Evolutionary conservation across 1,284 basidiomycete species (phyloP).

Genomic region (Volvariella surrecta): DNA sequence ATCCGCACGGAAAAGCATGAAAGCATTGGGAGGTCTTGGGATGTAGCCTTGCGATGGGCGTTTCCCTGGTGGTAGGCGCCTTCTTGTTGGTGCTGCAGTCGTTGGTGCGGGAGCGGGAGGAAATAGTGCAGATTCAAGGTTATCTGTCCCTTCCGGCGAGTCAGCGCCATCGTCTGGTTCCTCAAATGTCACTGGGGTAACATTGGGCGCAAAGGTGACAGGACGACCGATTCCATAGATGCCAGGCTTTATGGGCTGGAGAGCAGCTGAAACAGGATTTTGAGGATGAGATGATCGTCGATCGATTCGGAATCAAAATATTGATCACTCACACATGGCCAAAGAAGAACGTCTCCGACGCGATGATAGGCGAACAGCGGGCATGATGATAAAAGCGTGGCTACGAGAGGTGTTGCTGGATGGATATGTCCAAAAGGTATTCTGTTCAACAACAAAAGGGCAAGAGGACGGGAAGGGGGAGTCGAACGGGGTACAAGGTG

Average conservation of each 20-base stretch:
- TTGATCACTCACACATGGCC: slow-evolving; percentile 26
- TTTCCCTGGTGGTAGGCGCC: slow-evolving; percentile 46
- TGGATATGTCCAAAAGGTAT: not conserved
- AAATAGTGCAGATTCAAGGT: slow-evolving; percentile 27
- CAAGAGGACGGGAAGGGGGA: not conserved
- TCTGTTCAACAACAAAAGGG: not conserved
- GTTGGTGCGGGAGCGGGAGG: slow-evolving; percentile 34
- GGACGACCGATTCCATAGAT: slow-evolving; percentile 45
- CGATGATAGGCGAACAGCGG: slow-evolving; percentile 9
- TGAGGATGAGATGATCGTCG: slow-evolving; percentile 1
- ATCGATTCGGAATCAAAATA: not conserved
- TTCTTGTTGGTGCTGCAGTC: slow-evolving; percentile 37
- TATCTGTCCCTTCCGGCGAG: not conserved
- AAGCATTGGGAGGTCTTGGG: slow-evolving; percentile 86
- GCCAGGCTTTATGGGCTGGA: slow-evolving; percentile 43
- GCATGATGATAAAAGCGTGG: slow-evolving; percentile 3
- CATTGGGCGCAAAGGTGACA: slow-evolving; percentile 65
- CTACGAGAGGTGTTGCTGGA: not conserved
- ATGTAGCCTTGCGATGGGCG: slow-evolving; percentile 49
- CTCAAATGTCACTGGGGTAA: slow-evolving; percentile 55
- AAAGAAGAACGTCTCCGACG: slow-evolving; percentile 34
- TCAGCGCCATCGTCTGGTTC: slow-evolving; percentile 31
- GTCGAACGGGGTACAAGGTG: not conserved
- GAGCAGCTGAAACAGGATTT: slow-evolving; percentile 17
- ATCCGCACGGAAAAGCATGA: slow-evolving; percentile 89